Percentiles rank a stretch among this genome's conserved stretches.
phyloP scores from a whole-genome alignment of 768 basidiomycete genomes.

The Amanita thiersii region DNA sequence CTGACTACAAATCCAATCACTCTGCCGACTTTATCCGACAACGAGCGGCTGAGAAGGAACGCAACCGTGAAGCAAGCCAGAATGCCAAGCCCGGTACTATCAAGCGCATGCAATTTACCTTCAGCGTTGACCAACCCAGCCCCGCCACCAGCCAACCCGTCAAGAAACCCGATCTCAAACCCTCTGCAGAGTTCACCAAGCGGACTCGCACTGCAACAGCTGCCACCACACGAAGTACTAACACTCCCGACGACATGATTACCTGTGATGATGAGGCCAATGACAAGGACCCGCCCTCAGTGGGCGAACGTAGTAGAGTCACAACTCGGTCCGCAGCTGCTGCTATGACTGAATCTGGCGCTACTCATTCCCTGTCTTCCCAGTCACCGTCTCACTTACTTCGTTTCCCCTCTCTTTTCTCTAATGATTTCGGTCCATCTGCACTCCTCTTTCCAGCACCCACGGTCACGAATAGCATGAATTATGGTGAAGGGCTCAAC shows the following conservation, averaged over 20 bases:
- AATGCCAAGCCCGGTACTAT: slow-evolving; percentile 63
- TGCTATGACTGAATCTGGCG: slow-evolving; percentile 13
- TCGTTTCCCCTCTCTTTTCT: slow-evolving; percentile 69
- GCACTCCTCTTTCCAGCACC: slow-evolving; percentile 65
- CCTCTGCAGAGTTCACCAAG: slow-evolving; percentile 58
- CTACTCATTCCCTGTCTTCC: background rate
- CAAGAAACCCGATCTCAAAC: slow-evolving; percentile 61
- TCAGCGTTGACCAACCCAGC: slow-evolving; percentile 68
- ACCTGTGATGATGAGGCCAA: slow-evolving; percentile 21
- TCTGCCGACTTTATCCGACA: slow-evolving; percentile 75
- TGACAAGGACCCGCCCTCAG: slow-evolving; percentile 29
- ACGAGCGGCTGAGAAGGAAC: slow-evolving; percentile 77
- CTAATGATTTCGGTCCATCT: slow-evolving; percentile 68
- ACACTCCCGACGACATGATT: slow-evolving; percentile 15
- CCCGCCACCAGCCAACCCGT: slow-evolving; percentile 38
- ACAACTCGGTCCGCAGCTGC: slow-evolving; percentile 6
- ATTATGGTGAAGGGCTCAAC: slow-evolving; percentile 70
- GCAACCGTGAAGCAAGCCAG: slow-evolving; percentile 60
- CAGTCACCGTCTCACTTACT: slow-evolving; percentile 27
- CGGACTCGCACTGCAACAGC: slow-evolving; percentile 25
- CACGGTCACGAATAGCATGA: slow-evolving; percentile 58
- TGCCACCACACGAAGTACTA: slow-evolving; percentile 22
- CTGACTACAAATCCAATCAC: slow-evolving; percentile 73
- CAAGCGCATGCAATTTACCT: slow-evolving; percentile 88
- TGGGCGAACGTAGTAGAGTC: slow-evolving; percentile 23